Evolutionary conservation across 495 filamentous ascomycete species (phyloP).

Genomic region (Hypoxylon rickii): DNA sequence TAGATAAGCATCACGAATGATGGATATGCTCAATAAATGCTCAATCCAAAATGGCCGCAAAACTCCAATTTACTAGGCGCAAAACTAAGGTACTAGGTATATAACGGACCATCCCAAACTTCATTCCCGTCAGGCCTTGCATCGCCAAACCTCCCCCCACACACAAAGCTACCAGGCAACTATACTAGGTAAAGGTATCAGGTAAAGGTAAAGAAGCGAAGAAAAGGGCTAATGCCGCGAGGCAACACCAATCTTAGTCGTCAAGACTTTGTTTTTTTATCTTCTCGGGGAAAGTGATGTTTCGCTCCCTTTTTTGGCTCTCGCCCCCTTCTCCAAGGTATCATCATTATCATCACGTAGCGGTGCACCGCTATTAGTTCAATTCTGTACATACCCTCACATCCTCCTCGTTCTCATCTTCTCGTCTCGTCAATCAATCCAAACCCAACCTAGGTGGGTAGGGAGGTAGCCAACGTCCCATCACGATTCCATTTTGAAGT

Average conservation of each 20-base stretch:
- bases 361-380: slow-evolving; percentile 2
- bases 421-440: slow-evolving; percentile 16
- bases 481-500: no score
- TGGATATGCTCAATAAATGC: no score
- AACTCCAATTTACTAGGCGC: slow-evolving; percentile 44
- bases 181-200: slow-evolving; percentile 3
- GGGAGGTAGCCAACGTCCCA: no score
- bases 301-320: slow-evolving; percentile 8
- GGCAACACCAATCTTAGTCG: slow-evolving; percentile 46
- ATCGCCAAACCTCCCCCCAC: slow-evolving; percentile 13
- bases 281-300: slow-evolving; percentile 10
- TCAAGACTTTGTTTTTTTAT: slow-evolving; percentile 39
- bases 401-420: slow-evolving; percentile 2
- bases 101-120: slow-evolving; percentile 27
- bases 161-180: slow-evolving; percentile 3
- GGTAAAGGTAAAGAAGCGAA: slow-evolving; percentile 24
- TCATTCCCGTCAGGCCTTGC: background rate
- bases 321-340: slow-evolving; percentile 2
- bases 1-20: no score
- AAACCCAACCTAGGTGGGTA: no score
- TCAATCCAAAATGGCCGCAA: slow-evolving; percentile 28
- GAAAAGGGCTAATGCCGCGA: slow-evolving; percentile 48
- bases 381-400: slow-evolving; percentile 33
- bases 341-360: slow-evolving; percentile 18
- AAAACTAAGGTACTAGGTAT: slow-evolving; percentile 32